These are phyloP conservation scores for Ogataea hybrid DNA, from an alignment of 1,139 yeast genomes.

Conservation along the genomic window DNA sequence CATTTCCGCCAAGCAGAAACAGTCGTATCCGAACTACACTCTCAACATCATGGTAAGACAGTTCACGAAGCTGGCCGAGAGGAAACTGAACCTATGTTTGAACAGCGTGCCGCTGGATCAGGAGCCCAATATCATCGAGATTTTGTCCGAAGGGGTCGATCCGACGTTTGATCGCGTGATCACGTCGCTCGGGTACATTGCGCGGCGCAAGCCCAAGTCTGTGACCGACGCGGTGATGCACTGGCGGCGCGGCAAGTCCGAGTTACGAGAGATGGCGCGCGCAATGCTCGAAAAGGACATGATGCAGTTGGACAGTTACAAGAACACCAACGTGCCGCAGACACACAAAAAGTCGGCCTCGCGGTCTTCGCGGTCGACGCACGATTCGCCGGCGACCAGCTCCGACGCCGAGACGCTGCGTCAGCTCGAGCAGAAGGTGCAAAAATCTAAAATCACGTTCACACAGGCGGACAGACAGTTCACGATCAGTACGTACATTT, in stretches of 20 bases:
- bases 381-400: constrained; percentile 13
- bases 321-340: constrained; percentile 16
- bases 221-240: constrained; percentile 98
- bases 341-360: constrained; percentile 22
- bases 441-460: constrained; percentile 64
- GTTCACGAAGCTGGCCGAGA: constrained; percentile 90
- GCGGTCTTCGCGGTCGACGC: constrained; percentile 18
- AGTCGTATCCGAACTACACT: constrained; percentile 68
- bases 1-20: constrained; percentile 13
- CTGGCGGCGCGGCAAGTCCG: constrained; percentile 93
- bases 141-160: constrained; percentile 85
- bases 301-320: constrained; percentile 32
- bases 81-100: constrained; percentile 73
- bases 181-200: constrained; percentile 84
- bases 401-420: constrained; percentile 14
- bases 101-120: constrained; percentile 59
- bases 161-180: constrained; percentile 82
- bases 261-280: constrained; percentile 76
- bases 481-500: constrained; percentile 78
- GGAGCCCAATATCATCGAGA: constrained; percentile 78
- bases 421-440: constrained; percentile 41
- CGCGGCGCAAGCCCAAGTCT: constrained; percentile 87
- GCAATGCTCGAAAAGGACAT: constrained; percentile 50
- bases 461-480: constrained; percentile 86
- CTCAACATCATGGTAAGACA: constrained; percentile 92